phyloP scores from a whole-genome alignment of 371 early-diverging fungal species.

The Lichtheimia hyalospora region DNA sequence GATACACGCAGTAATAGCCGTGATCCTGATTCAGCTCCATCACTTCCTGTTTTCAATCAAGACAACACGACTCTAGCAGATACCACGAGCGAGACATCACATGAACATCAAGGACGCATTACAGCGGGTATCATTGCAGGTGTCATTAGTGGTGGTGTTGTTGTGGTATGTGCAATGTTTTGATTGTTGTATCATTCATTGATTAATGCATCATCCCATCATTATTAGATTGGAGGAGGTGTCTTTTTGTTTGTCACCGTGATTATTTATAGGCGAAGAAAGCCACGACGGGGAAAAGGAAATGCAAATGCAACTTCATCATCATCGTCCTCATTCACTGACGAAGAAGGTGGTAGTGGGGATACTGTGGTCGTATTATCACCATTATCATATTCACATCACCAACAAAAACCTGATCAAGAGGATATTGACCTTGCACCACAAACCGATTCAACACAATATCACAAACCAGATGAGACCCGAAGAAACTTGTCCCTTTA shows the following conservation, averaged over 20 bases:
- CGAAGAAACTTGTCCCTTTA: no score
- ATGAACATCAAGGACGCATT: conserved; percentile 4
- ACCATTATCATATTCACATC: no score
- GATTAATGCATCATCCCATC: no score
- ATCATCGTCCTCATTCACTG: no score
- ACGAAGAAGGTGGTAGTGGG: no score
- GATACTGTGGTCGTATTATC: no score
- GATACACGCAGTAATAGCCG: conserved; percentile 3
- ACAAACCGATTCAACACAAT: no score
- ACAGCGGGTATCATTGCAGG: conserved; percentile 32
- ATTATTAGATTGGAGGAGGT: conserved; percentile 11
- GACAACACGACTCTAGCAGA: background rate
- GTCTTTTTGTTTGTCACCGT: conserved; percentile 8
- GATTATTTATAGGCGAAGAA: conserved; percentile 5
- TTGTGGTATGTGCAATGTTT: conserved; percentile 20
- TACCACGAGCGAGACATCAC: background rate
- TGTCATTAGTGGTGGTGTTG: conserved; percentile 31
- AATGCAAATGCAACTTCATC: conserved; percentile 2
- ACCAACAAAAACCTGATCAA: no score
- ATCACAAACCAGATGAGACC: background rate
- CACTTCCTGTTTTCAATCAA: background rate
- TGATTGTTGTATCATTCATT: no score
- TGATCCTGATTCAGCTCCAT: background rate
- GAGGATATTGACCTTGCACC: no score
- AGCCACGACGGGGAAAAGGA: background rate